Base-by-base conservation (phyloP, 352 stramenopile species). In the Phytophthora citricola region DNA sequence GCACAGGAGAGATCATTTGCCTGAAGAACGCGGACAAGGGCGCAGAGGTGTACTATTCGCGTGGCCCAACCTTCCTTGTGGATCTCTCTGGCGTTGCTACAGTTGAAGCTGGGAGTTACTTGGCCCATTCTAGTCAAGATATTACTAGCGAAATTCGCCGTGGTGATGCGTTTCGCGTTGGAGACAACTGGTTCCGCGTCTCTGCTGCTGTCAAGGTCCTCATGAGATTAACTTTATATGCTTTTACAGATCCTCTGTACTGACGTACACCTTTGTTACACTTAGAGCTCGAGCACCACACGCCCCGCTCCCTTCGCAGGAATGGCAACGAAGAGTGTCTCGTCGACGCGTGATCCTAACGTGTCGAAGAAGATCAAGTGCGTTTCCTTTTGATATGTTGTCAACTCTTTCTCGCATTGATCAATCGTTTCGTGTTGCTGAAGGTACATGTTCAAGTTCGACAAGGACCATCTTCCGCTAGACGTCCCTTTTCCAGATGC, bases 371-470 rank as follows among this genome's bases (percentile, higher is more conserved):
- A 95, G 61, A 93, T 92, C 27, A 79, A 87, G 60, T 87, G 44
- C 34, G 67, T 66, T 24, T 39, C 20, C 29, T 17, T 1, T 14
- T 12, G 9, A 36, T 14, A 36, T 36, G 2, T 36, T 36, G 9
- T 14, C 27, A 56, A 22, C 3, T 43, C 39, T 38, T 29, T 49
- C 39, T 70, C 11, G 24, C 24, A 26, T 38, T 26, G 34, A 32
- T 40, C 27, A 4, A 57, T 15, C 36, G 8, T 27, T 44, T 53
- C 27, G 10, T 56, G 14, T 26, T 43, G 39, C 5, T 52, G 15
- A 27, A 87, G 82, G 31, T 95, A 89, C 63, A 81, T 91, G 73
- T 81, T 94, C 57, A 92, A 93, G 65, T 92, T 95, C 53, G 87
- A 95, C 66, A 85, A 91, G 49, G 83, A 93, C 12, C 78, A 92